phyloP scores from a whole-genome alignment of 2,329 filamentous ascomycete genomes.

The Alternaria solani region DNA sequence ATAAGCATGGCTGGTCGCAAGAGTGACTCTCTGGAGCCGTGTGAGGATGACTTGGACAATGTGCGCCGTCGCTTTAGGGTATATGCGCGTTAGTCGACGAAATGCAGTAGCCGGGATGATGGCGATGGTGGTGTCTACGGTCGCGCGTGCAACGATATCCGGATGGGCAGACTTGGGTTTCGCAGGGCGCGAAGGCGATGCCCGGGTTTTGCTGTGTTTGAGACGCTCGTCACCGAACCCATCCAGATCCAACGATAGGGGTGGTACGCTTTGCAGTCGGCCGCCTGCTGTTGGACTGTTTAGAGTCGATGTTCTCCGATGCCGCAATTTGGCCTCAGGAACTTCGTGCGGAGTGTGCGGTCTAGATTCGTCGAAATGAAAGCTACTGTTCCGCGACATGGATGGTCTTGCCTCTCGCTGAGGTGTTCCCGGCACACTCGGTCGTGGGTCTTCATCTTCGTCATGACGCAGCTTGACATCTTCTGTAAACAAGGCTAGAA shows the following conservation, averaged over 20 bases:
- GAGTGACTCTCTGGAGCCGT: conserved; percentile 89
- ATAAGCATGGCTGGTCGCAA: conserved; percentile 94
- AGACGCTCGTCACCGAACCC: conserved; percentile 32
- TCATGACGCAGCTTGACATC: conserved; percentile 81
- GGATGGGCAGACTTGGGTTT: conserved; percentile 83
- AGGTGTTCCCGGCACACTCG: conserved; percentile 41
- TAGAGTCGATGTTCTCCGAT: conserved; percentile 42
- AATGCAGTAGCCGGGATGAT: conserved; percentile 98
- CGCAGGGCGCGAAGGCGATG: conserved; percentile 43
- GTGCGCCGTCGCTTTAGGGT: conserved; percentile 94
- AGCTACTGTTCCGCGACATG: conserved; percentile 38
- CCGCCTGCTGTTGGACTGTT: conserved; percentile 49
- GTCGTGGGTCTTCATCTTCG: conserved; percentile 66
- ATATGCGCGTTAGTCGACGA: conserved; percentile 87
- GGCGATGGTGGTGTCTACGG: conserved; percentile 95
- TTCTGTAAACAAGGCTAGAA: conserved; percentile 95
- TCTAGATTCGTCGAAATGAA: conserved; percentile 43
- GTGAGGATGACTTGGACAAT: conserved; percentile 98
- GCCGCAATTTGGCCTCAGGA: conserved; percentile 27
- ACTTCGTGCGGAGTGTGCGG: conserved; percentile 41
- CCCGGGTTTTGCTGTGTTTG: conserved; percentile 26
- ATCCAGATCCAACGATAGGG: conserved; percentile 71
- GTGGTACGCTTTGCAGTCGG: conserved; percentile 69
- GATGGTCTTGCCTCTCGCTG: conserved; percentile 28
- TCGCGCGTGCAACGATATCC: conserved; percentile 95